These are phyloP conservation scores for Choiromyces venosus DNA, from an alignment of 495 filamentous ascomycete species.

Conservation along the genomic window DNA sequence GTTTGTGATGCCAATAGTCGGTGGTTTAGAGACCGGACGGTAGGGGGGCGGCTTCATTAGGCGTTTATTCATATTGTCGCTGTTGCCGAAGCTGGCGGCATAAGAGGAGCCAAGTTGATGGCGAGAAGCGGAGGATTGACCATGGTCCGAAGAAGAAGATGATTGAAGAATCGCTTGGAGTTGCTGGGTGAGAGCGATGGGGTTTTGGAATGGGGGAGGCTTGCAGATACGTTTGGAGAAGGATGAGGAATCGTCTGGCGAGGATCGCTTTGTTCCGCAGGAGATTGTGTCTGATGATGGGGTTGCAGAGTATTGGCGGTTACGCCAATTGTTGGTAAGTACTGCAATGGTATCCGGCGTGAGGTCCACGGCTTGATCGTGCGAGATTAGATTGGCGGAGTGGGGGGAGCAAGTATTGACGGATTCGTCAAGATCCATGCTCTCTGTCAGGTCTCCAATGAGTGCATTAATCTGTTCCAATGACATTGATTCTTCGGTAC, in stretches of 20 bases:
- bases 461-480: background rate
- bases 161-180: slow-evolving; percentile 24
- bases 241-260: slow-evolving; percentile 1
- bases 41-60: slow-evolving; percentile 40
- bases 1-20: slow-evolving; percentile 2
- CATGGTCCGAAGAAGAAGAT: background rate
- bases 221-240: slow-evolving; percentile 20
- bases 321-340: background rate
- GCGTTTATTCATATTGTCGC: slow-evolving; percentile 37
- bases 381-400: background rate
- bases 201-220: slow-evolving; percentile 11
- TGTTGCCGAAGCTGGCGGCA: slow-evolving; percentile 36
- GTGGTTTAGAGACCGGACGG: slow-evolving; percentile 7
- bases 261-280: background rate
- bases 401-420: background rate
- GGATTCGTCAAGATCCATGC: background rate
- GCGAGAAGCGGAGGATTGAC: slow-evolving; percentile 5
- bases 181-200: slow-evolving; percentile 23
- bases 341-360: background rate
- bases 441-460: background rate
- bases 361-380: background rate
- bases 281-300: background rate
- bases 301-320: background rate
- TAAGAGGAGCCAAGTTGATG: slow-evolving; percentile 16
- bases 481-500: background rate